Percentiles rank a stretch among this genome's conserved stretches.
phyloP scores from a whole-genome alignment of 1,284 basidiomycete species.

The Earliella scabrosa region DNA sequence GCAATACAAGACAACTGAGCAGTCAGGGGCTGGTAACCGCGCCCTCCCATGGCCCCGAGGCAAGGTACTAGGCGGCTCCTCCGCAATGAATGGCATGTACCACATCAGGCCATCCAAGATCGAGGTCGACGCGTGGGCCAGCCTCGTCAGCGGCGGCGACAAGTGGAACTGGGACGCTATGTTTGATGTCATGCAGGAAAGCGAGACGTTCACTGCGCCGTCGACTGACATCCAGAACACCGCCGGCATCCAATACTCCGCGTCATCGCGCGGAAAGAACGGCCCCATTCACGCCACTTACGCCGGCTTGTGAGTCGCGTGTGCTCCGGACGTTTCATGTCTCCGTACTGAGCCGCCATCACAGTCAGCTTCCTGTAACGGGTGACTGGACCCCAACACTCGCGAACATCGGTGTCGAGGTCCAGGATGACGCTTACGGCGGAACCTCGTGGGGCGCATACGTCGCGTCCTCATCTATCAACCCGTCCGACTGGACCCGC shows the following conservation, averaged over 20 bases:
- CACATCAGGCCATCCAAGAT: conserved; percentile 54
- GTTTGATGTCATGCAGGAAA: conserved; percentile 56
- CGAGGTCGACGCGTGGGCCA: conserved; percentile 61
- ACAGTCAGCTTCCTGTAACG: too few species aligned
- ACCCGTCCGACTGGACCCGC: conserved; percentile 66
- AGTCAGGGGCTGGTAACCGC: conserved; percentile 46
- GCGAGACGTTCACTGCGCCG: conserved; percentile 49
- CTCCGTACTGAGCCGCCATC: conserved; percentile 45
- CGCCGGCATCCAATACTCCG: conserved; percentile 48
- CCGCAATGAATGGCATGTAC: conserved; percentile 77
- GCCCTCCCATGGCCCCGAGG: conserved; percentile 59
- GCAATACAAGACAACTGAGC: conserved; percentile 59
- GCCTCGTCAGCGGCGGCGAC: conserved; percentile 40
- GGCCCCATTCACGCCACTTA: conserved; percentile 54
- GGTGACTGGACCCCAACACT: conserved; percentile 57
- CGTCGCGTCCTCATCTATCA: conserved; percentile 67
- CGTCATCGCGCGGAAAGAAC: conserved; percentile 45
- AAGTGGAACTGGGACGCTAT: conserved; percentile 61
- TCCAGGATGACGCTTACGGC: conserved; percentile 47
- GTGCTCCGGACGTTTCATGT: background rate
- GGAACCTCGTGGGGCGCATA: conserved; percentile 56
- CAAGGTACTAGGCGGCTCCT: conserved; percentile 73
- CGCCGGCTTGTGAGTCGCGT: conserved; percentile 57
- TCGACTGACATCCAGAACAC: conserved; percentile 36
- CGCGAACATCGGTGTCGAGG: conserved; percentile 46